Base-by-base conservation (phyloP, 441 rosid genomes). In the Adansonia gregorii region DNA sequence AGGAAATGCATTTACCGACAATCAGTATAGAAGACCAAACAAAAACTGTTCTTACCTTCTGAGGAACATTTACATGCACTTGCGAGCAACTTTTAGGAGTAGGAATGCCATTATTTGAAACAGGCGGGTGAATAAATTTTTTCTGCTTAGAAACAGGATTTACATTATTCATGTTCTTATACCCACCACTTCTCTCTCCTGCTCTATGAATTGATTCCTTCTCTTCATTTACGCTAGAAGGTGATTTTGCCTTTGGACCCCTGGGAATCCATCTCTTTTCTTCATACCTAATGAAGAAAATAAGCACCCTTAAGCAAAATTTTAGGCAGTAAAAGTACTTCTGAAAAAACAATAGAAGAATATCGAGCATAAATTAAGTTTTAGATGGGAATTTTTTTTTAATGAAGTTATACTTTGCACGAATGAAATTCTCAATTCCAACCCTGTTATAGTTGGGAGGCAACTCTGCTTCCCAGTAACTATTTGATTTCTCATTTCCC, bases 401-500 rank as follows among this genome's bases (percentile, higher is more conserved):
- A 17, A 65, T 17, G 64, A 68, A 87, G 67, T 60, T 87, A 70
- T 89, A 92, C 97, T 92, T 92, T 70, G 94, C 93, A 61, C 89
- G 97, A 76, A 92, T 88, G 79, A 92, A 92, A 82, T 88, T 87
- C 85, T 89, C 92, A 71, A 90, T 90, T 67, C 97, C 89, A 80
- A 86, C 91, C 85, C 97, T 89, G 75, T 87, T 87, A 41, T 89
- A 87, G 78, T 86, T 87, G 45, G 92, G 89, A 73, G 93, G 94
- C 78, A 92, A 78, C 78, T 89, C 94, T n/a, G 94, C 93, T 88
- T 92, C 97, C 97, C 97, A 92, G 75, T 88, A 86, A 82, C 86
- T 82, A 83, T 90, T 92, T 41, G 93, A 85, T 86, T 78, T 87
- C 76, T 90, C 89, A 72, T 92, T 92, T 79, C 97, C 97, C 94